Percentiles rank a stretch among this genome's conserved stretches.
Evolutionary conservation across 1,139 yeast species (phyloP).

Genomic region (Scheffersomyces quercinus): DNA sequence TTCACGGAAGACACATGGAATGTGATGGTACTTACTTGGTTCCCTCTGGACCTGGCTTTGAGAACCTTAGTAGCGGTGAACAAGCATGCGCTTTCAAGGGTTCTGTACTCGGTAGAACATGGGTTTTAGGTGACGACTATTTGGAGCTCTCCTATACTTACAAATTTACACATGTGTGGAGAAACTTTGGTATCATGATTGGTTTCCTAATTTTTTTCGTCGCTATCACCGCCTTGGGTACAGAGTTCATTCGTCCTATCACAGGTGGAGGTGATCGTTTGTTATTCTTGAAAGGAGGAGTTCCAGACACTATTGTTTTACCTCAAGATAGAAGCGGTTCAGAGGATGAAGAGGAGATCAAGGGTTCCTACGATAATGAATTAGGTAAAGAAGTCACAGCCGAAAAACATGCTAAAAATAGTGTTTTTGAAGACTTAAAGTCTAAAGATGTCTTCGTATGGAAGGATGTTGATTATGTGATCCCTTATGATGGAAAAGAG

Average conservation of each 20-base stretch:
- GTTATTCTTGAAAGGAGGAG: constrained; percentile 54
- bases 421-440: constrained; percentile 22
- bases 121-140: constrained; percentile 52
- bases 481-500: constrained; percentile 39
- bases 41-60: constrained; percentile 56
- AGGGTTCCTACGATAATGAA: background rate
- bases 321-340: constrained; percentile 18
- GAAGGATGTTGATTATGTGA: constrained; percentile 44
- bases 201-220: constrained; percentile 56
- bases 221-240: constrained; percentile 43
- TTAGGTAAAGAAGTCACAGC: background rate
- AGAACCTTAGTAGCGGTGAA: constrained; percentile 32
- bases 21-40: constrained; percentile 44
- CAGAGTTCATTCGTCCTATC: constrained; percentile 53
- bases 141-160: constrained; percentile 43
- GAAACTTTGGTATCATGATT: constrained; percentile 61
- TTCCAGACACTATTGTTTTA: constrained; percentile 33
- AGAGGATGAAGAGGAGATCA: constrained; percentile 15
- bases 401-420: background rate
- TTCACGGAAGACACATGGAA: constrained; percentile 54
- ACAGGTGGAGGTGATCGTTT: constrained; percentile 60
- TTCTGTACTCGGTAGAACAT: constrained; percentile 35
- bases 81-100: constrained; percentile 49
- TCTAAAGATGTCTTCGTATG: constrained; percentile 40
- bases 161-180: constrained; percentile 56